These are phyloP conservation scores for Eucalyptus decipiens DNA, from an alignment of 345 rosid species.

Conservation along the genomic window DNA sequence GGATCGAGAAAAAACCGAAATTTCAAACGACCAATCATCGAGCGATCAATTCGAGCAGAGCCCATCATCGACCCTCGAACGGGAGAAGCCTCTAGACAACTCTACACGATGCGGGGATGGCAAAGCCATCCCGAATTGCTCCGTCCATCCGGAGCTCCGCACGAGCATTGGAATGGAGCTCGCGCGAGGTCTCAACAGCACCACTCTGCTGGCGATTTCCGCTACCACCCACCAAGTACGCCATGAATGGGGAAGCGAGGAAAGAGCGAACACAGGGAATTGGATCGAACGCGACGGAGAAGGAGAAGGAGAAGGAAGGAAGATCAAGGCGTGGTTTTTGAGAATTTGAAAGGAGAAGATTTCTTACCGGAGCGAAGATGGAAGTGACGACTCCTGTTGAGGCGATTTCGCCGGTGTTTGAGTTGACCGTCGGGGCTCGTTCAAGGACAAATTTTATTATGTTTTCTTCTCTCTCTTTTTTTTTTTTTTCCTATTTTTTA, in stretches of 20 bases:
- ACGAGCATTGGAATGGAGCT: neutral
- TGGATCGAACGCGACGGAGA: neutral
- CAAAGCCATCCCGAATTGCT: neutral
- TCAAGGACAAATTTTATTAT: neutral
- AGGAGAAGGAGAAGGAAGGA: neutral
- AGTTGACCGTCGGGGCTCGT: neutral
- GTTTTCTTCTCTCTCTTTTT: neutral
- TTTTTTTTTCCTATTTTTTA: neutral
- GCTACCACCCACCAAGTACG: neutral
- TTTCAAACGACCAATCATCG: neutral
- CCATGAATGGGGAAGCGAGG: neutral
- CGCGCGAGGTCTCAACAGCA: neutral
- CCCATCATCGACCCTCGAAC: neutral
- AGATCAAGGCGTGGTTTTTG: neutral
- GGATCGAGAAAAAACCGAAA: neutral
- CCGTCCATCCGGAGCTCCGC: neutral
- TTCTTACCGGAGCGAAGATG: neutral
- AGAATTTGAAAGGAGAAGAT: neutral
- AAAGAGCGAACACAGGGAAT: neutral
- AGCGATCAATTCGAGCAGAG: neutral
- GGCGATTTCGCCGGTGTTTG: neutral
- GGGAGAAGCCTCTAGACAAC: neutral
- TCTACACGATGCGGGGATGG: neutral
- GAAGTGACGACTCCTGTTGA: neutral
- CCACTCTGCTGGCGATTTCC: neutral